Conservation (phyloP, 2,329 filamentous ascomycete genomes). For the Bimuria novae-zelandiae region DNA sequence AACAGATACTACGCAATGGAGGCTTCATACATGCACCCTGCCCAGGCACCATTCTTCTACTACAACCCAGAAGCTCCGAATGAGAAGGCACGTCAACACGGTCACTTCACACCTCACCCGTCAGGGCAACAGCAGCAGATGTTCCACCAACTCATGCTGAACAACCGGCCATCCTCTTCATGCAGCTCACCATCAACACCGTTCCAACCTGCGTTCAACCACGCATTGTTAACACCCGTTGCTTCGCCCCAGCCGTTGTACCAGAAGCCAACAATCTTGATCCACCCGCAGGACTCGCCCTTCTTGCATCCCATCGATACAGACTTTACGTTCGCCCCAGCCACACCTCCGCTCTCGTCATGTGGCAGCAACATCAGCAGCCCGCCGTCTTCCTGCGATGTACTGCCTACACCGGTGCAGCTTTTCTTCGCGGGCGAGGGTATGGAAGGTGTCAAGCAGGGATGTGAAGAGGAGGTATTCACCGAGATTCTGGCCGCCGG, state of each 20-base stretch:
- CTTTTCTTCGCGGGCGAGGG: constrained; percentile 65
- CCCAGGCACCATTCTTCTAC: constrained; percentile 81
- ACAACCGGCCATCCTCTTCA: constrained; percentile 60
- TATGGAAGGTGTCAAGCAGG: constrained; percentile 54
- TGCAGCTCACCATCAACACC: constrained; percentile 63
- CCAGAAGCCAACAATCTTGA: constrained; percentile 75
- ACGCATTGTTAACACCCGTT: constrained; percentile 74
- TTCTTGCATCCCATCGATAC: constrained; percentile 71
- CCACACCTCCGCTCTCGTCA: constrained; percentile 84
- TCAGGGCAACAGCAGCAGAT: constrained; percentile 41
- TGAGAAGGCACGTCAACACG: constrained; percentile 69
- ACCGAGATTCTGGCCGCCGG: constrained; percentile 73
- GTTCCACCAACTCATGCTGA: constrained; percentile 52
- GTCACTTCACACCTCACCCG: constrained; percentile 70
- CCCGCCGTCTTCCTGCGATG: constrained; percentile 73
- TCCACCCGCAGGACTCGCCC: constrained; percentile 62
- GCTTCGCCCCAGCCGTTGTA: constrained; percentile 74
- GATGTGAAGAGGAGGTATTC: constrained; percentile 70
- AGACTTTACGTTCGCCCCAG: constrained; percentile 77
- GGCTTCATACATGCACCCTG: constrained; percentile 59
- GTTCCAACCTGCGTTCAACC: constrained; percentile 59
- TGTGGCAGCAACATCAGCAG: constrained; percentile 85
- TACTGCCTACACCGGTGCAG: constrained; percentile 82
- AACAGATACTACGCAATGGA: constrained; percentile 62
- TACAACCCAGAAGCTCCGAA: constrained; percentile 77